A percentile compares a stretch with the other conserved stretches of the same genome.
Conservation (phyloP, 208 protist species). For the Crithidia thermophila region DNA sequence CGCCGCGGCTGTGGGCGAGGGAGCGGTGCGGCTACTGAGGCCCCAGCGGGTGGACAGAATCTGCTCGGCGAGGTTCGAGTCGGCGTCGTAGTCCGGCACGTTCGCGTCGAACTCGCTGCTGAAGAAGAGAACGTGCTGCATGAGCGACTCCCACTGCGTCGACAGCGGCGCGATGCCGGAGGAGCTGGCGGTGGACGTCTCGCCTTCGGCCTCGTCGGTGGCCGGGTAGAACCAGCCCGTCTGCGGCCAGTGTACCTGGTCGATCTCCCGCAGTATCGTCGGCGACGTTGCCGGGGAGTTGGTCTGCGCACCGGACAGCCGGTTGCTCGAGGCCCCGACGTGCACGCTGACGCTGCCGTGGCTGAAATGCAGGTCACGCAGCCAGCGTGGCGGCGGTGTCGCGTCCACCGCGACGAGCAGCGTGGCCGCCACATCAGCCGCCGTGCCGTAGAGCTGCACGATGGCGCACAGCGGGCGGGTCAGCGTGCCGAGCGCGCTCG, state of each 20-base stretch:
- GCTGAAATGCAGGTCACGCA: conserved; percentile 20
- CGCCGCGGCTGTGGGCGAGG: background rate
- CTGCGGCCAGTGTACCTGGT: conserved; percentile 28
- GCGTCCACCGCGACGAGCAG: conserved; percentile 27
- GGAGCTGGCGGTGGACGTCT: too few species aligned
- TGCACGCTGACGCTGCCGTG: conserved; percentile 10
- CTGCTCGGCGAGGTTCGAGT: conserved; percentile 26
- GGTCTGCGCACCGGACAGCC: background rate
- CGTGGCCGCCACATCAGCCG: conserved; percentile 13
- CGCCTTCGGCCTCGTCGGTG: conserved; percentile 3
- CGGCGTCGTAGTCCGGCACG: conserved; percentile 26
- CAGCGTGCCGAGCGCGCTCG: conserved; percentile 15
- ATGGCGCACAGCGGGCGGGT: conserved; percentile 11
- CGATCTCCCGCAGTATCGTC: background rate
- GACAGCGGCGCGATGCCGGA: conserved; percentile 18
- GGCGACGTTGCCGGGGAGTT: background rate
- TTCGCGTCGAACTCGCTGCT: conserved; percentile 33
- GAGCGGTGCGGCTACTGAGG: background rate
- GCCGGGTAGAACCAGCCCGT: conserved; percentile 42
- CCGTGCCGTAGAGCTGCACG: conserved; percentile 10
- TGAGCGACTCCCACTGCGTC: conserved; percentile 25
- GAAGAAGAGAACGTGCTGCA: conserved; percentile 46
- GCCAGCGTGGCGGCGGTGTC: conserved; percentile 20
- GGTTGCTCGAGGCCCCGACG: background rate
- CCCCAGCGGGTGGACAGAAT: conserved; percentile 32